These are phyloP conservation scores for Fusarium sarcochroum DNA, from an alignment of 2,329 filamentous ascomycete genomes.

Conservation along the genomic window DNA sequence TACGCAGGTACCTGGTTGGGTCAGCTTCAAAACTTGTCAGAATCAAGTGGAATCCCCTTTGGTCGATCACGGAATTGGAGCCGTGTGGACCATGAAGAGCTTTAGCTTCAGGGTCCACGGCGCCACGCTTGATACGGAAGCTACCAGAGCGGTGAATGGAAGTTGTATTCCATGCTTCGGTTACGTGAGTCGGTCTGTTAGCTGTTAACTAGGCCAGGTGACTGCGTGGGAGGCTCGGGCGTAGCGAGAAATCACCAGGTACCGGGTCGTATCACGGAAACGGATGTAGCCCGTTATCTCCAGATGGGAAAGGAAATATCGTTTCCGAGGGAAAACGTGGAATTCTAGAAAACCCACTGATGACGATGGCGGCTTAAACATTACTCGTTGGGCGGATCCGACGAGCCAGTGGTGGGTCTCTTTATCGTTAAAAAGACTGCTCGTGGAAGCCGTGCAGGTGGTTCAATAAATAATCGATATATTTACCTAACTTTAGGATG, in stretches of 20 bases:
- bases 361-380: conserved; percentile 32
- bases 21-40: conserved; percentile 30
- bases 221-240: conserved; percentile 13
- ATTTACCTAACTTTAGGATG: too few relatives aligned
- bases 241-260: background rate
- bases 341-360: conserved; percentile 37
- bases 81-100: conserved; percentile 28
- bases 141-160: conserved; percentile 37
- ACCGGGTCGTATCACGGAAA: conserved; percentile 9
- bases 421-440: background rate
- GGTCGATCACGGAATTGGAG: conserved; percentile 19
- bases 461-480: too few relatives aligned
- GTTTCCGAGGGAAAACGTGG: conserved; percentile 9
- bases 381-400: conserved; percentile 30
- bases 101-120: conserved; percentile 44
- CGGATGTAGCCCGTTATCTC: conserved; percentile 21
- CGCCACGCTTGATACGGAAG: conserved; percentile 36
- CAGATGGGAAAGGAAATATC: conserved; percentile 4
- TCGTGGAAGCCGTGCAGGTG: too few relatives aligned
- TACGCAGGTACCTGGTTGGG: conserved; percentile 14
- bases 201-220: background rate
- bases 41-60: conserved; percentile 36
- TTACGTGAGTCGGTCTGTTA: conserved; percentile 27
- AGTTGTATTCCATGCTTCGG: conserved; percentile 20
- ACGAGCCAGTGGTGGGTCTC: conserved; percentile 19